phyloP scores from a whole-genome alignment of 495 filamentous ascomycete species.

The Neurospora hispaniola region DNA sequence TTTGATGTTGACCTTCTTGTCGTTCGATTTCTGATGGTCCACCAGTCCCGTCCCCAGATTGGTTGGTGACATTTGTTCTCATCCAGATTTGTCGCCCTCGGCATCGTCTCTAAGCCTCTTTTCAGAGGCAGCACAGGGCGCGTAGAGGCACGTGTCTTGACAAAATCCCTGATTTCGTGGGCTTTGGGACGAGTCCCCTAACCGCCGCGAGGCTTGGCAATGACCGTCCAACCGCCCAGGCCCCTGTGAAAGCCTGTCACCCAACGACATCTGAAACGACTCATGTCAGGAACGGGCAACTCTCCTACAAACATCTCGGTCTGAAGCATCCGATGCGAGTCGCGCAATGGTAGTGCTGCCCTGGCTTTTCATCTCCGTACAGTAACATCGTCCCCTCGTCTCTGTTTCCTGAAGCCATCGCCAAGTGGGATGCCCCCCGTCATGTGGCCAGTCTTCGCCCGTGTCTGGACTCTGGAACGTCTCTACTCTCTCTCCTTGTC shows the following conservation, averaged over 20 bases:
- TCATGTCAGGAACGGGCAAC: constrained; percentile 25
- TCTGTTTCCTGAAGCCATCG: constrained; percentile 5
- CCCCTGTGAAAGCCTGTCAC: constrained; percentile 6
- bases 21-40: not conserved
- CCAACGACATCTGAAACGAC: constrained; percentile 32
- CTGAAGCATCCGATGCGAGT: not conserved
- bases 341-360: not conserved
- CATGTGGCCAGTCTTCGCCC: constrained; percentile 14
- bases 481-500: not conserved
- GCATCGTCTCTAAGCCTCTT: not conserved
- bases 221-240: not conserved
- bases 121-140: not conserved
- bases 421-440: constrained; percentile 14
- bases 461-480: constrained; percentile 1
- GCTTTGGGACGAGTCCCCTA: not conserved
- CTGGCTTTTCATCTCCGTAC: not conserved
- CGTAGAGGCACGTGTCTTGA: not conserved
- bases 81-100: not conserved
- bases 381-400: not conserved
- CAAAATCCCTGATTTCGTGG: not conserved
- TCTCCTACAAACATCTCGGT: constrained; percentile 16
- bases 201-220: not conserved
- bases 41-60: not conserved
- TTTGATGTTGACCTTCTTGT: not conserved
- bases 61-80: not conserved